These are phyloP conservation scores for Mallotus repandus DNA, from an alignment of 441 rosid species.

Conservation along the genomic window DNA sequence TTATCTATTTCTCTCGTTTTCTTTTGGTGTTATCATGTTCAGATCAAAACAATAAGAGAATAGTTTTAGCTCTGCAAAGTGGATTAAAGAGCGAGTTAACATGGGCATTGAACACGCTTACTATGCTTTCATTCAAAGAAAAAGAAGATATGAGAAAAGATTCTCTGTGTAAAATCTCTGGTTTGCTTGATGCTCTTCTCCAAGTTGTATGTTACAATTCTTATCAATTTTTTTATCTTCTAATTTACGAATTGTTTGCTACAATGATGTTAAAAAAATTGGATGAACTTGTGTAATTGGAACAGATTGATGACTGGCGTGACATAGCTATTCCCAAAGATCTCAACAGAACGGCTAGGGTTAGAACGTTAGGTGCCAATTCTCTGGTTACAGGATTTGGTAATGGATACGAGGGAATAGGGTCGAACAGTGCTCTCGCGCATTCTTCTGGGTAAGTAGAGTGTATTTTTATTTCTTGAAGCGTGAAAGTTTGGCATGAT, in stretches of 20 bases:
- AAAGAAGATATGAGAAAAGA: conserved; percentile 86
- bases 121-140: conserved; percentile 89
- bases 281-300: neutral
- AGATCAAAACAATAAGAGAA: conserved; percentile 88
- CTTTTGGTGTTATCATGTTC: neutral
- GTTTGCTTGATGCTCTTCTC: conserved; percentile 92
- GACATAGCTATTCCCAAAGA: conserved; percentile 77
- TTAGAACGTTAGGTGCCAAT: conserved; percentile 66
- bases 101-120: conserved; percentile 91
- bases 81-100: conserved; percentile 90
- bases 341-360: conserved; percentile 49
- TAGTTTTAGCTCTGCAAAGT: conserved; percentile 89
- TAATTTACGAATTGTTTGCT: too few species aligned
- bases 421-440: conserved; percentile 33
- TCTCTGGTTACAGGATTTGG: conserved; percentile 80
- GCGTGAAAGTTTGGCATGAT: neutral
- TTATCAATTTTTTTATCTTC: neutral
- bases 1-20: neutral
- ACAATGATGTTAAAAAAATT: neutral
- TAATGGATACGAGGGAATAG: conserved; percentile 57
- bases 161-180: conserved; percentile 77
- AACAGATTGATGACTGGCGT: conserved; percentile 96
- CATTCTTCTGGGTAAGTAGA: conserved; percentile 42
- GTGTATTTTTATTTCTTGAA: neutral
- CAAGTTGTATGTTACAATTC: conserved; percentile 54